Base-by-base conservation (phyloP, 495 filamentous ascomycete species). In the Penicillium lividum region DNA sequence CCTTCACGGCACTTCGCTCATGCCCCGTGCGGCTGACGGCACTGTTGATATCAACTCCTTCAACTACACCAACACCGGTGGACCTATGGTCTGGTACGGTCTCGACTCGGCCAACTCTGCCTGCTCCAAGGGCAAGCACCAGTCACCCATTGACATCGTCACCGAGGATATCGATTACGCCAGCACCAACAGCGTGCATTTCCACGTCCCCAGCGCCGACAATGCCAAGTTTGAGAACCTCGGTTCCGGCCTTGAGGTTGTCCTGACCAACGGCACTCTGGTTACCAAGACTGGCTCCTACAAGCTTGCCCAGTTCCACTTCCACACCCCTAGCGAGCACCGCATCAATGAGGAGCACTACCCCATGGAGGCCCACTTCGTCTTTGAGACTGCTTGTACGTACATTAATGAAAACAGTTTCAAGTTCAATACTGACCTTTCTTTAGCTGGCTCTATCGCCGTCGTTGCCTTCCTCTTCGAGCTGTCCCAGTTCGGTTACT, bases 251-350 rank as follows among this genome's bases (percentile, higher is more conserved):
- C 71, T 88, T 38, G 80, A 88, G 75, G 78, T 84, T 43, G 73
- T 79, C 47, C 65, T 84, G 15, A 74, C 69, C 28, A 73, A 74
- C 44, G 74, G 73, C 10, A 68, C 70, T 8, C 67, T 73, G 8
- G 56, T 54, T 18, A 68, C 84, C 50, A 73, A 66, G 11, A 78
- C 70, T 33, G 74, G 67, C 53, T 67, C 68, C 2, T 89, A 82
- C 60, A 67, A 68, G 4, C 75, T 90, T 18, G 68, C 77, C 38
- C 86, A 90, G 62, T 89, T 88, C 73, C 86, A 90, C 67, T 85
- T 89, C 69, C 86, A 90, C 64, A 82, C 86, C 11, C 86, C 87
- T 7, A 81, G 80, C 64, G 87, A 90, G 73, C 87, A 89, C 65
- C 77, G 77, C 53, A 65, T 90, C 16, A 73, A 58, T 44, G 68